phyloP scores from a whole-genome alignment of 1,284 basidiomycete genomes.

The Vanrija sp. region DNA sequence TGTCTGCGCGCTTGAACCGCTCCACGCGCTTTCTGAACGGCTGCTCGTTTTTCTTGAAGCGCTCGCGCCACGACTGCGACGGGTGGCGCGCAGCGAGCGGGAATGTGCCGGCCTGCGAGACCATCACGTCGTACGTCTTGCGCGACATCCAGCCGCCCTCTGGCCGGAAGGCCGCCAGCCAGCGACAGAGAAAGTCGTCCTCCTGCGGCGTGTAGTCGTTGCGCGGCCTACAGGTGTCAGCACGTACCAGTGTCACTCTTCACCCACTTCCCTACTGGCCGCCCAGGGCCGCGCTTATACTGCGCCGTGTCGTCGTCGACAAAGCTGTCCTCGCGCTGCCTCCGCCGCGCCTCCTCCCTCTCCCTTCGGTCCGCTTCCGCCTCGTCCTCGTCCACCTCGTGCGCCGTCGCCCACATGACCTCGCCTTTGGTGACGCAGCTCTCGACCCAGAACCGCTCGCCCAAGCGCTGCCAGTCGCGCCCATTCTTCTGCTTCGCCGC shows the following conservation, averaged over 20 bases:
- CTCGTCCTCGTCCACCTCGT: not conserved
- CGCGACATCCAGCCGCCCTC: conserved; percentile 29
- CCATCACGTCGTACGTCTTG: conserved; percentile 38
- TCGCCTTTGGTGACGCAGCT: conserved; percentile 14
- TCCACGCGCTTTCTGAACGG: conserved; percentile 23
- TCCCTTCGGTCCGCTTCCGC: conserved; percentile 9
- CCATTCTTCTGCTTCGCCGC: conserved; percentile 24
- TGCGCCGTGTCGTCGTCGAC: conserved; percentile 19
- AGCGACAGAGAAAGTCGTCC: conserved; percentile 44
- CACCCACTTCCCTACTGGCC: conserved; percentile 38
- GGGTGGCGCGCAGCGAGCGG: conserved; percentile 28
- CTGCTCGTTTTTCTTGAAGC: conserved; percentile 37
- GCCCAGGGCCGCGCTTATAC: conserved; percentile 30
- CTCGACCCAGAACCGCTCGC: conserved; percentile 41
- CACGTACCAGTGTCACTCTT: no score
- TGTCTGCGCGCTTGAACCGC: conserved; percentile 10
- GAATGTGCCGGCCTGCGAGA: conserved; percentile 13
- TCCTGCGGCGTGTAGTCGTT: conserved; percentile 39
- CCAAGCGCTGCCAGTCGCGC: conserved; percentile 31
- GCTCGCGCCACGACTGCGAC: conserved; percentile 43
- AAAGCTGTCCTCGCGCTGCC: conserved; percentile 17
- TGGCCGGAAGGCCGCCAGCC: conserved; percentile 30
- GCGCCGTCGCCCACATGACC: conserved; percentile 10
- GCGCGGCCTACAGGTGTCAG: conserved; percentile 21
- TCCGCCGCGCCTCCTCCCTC: not conserved